Base-by-base conservation (phyloP, 805 yeast species). In the Sugiyamaella boreocaroliniensis region DNA sequence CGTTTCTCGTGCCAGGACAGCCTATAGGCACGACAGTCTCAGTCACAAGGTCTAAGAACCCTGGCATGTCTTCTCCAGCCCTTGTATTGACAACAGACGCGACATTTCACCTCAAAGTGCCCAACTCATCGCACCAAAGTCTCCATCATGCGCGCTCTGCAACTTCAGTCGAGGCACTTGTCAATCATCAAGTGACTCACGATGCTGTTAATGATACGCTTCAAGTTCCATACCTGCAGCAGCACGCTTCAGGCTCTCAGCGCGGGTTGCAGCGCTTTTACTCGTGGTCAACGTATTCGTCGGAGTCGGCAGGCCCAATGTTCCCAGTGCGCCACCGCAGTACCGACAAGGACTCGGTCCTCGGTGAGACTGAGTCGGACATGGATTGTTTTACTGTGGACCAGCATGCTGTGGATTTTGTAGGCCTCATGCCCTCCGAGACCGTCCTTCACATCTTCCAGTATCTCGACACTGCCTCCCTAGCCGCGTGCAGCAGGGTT, bases 311-410 rank as follows among this genome's bases (percentile, higher is more conserved):
- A 14, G n/a, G 37, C 11, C 37, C 37, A 4, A 32, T 14, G n/a
- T 4, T 14, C 3, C 6, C 37, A 11, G n/a, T 32, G 37, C 37
- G n/a, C n/a, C 12, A 10, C n/a, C 37, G 37, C n/a, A 32, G 37
- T 11, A 32, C 12, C 12, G 48, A 45, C 16, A 32, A 22, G 11
- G 48, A 15, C 5, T 16, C 18, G 6, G 40, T 29, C 41, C 15
- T 52, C 14, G 58, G 56, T 7, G 62, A 60, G 6, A 50, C 57
- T 7, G 63, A 58, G 49, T 57, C 63, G 4, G 63, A 57, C 3
- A 51, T 57, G 32, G 59, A 58, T n/a, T 57, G 58, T 34, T 40
- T 55, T 15, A 53, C 43, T 11, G 61, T 52, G 22, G 52, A 32
- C 16, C 49, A 29, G 16, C 49, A 43, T 20, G 47, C 43, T 10